phyloP scores from a whole-genome alignment of 148 eudicot species.

The Diospyros kaki region DNA sequence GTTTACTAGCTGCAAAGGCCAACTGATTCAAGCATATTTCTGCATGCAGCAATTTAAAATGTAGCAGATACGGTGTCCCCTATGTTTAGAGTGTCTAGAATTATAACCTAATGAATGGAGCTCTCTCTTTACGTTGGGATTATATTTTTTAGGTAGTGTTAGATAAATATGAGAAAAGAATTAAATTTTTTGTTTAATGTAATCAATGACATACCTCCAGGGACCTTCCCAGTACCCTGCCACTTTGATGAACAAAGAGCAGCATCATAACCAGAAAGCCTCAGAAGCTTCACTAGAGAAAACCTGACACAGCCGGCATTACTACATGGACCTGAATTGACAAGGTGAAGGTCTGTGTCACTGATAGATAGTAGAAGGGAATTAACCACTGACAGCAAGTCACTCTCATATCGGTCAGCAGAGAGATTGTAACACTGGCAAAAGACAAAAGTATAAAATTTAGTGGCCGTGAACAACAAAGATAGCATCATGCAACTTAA shows the following conservation, averaged over 20 bases:
- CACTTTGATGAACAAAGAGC: slow-evolving; percentile 79
- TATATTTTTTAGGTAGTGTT: background rate
- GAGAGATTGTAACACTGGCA: slow-evolving; percentile 64
- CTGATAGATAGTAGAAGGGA: slow-evolving; percentile 60
- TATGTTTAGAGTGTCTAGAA: background rate
- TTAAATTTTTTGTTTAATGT: background rate
- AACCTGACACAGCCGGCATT: slow-evolving; percentile 74
- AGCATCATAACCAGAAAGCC: slow-evolving; percentile 82
- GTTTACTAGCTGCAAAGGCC: background rate
- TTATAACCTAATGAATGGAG: background rate
- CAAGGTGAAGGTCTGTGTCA: slow-evolving; percentile 45
- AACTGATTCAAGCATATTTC: background rate
- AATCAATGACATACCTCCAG: slow-evolving; percentile 56
- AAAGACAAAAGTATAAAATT: slow-evolving; percentile 1
- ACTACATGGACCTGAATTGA: slow-evolving; percentile 50
- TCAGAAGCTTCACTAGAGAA: slow-evolving; percentile 74
- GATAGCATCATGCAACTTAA: too few species aligned
- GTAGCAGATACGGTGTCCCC: background rate
- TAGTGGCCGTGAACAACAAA: too few species aligned
- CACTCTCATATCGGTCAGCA: slow-evolving; percentile 64
- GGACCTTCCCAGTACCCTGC: slow-evolving; percentile 70
- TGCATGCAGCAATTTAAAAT: too few species aligned
- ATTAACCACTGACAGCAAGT: slow-evolving; percentile 58
- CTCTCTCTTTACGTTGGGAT: background rate
- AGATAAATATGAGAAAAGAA: background rate